Evolutionary conservation across 139 green algal species (phyloP), one percentile per base, ranked within the genome.

Genomic region (Tetraselmis chui): DNA sequence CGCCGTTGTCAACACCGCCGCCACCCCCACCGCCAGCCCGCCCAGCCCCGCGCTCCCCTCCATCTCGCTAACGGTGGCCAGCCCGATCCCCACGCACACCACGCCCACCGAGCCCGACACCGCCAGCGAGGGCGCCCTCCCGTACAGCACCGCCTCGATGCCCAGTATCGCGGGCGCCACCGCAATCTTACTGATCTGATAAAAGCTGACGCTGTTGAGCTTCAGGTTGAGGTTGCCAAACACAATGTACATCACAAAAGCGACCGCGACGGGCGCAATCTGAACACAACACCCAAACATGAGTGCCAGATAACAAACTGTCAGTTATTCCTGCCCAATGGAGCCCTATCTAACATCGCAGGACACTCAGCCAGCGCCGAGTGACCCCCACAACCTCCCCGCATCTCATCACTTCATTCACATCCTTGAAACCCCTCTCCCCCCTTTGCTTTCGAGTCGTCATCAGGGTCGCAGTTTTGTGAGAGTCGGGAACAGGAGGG

Each of bases 181-280:
- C 2, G 92, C 92, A 45, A 97, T 97, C 85, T 97, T 97, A 82
- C 92, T 93, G 11, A 96, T 90, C 84, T 87, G 80, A 82, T 96
- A 97, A 85, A 97, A 97, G 2, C 94, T 91, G 0, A 97, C 91
- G 0, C 90, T 95, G 90, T 98, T 98, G 18, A 97, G 45, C 75
- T 96, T 93, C 0, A 98, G 83, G 58, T 91, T 95, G 0, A 97
- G 83, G 80, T 97, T 98, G 84, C 92, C 92, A 1, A 96, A 83
- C 18, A 97, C 92, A 25, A 98, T 95, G 84, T 98, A 98, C 2
- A 86, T 93, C 1, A 97, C 92, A 59, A 93, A 98, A 0, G 91
- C 92, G 0, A 89, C 84, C 0, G 94, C 94, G 0, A 98, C 75
- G 0, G 92, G 89, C 74, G 87, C 24, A 29, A 96, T 76, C 75